Percentiles rank a stretch among this genome's conserved stretches.
These are phyloP conservation scores for Malus orientalis DNA, from an alignment of 306 rosid species.

Conservation along the genomic window DNA sequence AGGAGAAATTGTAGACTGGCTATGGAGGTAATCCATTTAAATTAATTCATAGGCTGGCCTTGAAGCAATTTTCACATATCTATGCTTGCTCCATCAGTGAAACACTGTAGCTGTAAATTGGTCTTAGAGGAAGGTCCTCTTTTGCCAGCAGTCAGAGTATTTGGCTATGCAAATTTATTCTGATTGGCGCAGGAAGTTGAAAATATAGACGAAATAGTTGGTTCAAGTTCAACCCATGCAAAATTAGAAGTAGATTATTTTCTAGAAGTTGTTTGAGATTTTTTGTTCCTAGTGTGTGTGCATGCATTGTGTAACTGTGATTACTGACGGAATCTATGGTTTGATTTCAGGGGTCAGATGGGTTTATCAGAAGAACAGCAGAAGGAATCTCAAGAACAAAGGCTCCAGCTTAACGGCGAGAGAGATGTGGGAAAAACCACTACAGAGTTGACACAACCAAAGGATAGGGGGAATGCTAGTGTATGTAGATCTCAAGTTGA, in stretches of 20 bases:
- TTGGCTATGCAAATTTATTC: background rate
- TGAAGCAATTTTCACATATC: background rate
- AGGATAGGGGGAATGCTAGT: slow-evolving; percentile 7
- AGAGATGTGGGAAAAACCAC: slow-evolving; percentile 29
- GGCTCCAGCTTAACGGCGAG: slow-evolving; percentile 41
- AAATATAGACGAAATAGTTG: background rate
- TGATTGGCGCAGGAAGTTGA: background rate
- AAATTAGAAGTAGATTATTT: background rate
- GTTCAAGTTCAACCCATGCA: background rate
- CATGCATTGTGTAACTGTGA: background rate
- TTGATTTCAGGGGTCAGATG: slow-evolving; percentile 82
- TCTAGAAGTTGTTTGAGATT: background rate
- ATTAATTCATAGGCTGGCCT: background rate
- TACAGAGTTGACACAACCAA: slow-evolving; percentile 18
- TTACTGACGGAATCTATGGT: slow-evolving; percentile 1
- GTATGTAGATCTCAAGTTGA: slow-evolving; percentile 17
- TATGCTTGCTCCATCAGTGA: background rate
- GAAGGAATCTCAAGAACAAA: slow-evolving; percentile 42
- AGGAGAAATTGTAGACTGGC: slow-evolving; percentile 59
- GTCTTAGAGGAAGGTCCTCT: background rate
- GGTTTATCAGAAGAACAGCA: slow-evolving; percentile 80
- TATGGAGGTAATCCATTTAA: slow-evolving; percentile 64
- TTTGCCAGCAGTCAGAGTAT: background rate
- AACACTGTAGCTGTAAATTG: background rate
- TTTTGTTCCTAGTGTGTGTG: background rate